Percentiles rank a stretch among this genome's conserved stretches.
phyloP scores from a whole-genome alignment of 305 asterid genomes.

The Fraxinus latifolia region DNA sequence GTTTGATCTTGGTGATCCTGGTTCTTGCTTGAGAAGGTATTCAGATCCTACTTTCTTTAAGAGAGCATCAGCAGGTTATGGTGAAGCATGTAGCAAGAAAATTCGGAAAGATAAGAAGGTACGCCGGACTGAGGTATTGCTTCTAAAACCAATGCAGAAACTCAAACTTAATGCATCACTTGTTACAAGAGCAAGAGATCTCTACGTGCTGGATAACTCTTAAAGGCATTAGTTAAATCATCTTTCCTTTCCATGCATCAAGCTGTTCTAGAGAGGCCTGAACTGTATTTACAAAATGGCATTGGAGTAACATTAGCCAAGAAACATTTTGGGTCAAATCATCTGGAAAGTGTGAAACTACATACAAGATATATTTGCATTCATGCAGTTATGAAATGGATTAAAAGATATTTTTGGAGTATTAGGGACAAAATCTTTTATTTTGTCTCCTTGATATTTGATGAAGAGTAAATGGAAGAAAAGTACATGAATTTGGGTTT shows the following conservation, averaged over 20 bases:
- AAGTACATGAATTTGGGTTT: not conserved
- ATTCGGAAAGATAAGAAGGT: slow-evolving; percentile 54
- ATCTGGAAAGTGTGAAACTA: not conserved
- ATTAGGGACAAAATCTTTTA: not conserved
- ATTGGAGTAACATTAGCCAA: not conserved
- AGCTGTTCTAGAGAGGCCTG: not conserved
- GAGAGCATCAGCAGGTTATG: slow-evolving; percentile 64
- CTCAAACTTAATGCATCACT: not conserved
- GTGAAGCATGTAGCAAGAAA: slow-evolving; percentile 49
- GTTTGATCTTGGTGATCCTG: slow-evolving; percentile 87
- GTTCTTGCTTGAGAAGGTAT: slow-evolving; percentile 94
- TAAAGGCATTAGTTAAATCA: not conserved
- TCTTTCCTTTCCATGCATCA: not conserved
- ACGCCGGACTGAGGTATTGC: slow-evolving; percentile 68
- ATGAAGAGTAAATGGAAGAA: not conserved
- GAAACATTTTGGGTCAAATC: not conserved
- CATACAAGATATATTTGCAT: not conserved
- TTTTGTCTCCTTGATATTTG: not conserved
- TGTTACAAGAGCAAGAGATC: not conserved
- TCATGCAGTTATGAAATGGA: not conserved
- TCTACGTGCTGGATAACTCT: not conserved
- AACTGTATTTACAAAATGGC: not conserved
- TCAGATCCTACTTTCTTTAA: slow-evolving; percentile 88
- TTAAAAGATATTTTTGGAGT: not conserved
- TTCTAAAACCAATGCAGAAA: slow-evolving; percentile 8